Base-by-base conservation (phyloP, 2,329 filamentous ascomycete species). In the Cryphonectria nitschkei region DNA sequence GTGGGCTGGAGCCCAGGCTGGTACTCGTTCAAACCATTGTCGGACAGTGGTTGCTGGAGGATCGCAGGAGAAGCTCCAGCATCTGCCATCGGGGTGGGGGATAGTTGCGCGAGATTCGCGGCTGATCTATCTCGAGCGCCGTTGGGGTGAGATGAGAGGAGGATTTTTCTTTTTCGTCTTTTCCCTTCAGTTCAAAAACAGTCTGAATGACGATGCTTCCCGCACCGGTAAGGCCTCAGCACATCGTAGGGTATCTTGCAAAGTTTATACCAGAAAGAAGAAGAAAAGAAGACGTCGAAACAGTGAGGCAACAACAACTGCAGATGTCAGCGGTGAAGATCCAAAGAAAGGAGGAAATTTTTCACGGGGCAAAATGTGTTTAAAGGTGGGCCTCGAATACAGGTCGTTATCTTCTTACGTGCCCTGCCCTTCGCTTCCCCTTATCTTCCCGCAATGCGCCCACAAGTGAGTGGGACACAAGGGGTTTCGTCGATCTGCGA, bases 181-280 rank as follows among this genome's bases (percentile, higher is more conserved):
- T 50, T 50, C 7, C 6, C 22, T 50, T 50, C 6, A n/a, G 19
- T 22, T 19, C 14, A 37, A 43, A 52, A 29, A 65, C 63, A 14
- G 63, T 65, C 43, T 50, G 29, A 56, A 26, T 37, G 46, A 71
- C 66, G 69, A 73, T 73, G 71, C 69, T 71, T 73, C 71, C 69
- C 69, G 71, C 71, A 71, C 69, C 71, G 69, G 16, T 68, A 29
- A 68, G 54, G n/a, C 46, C 71, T 72, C 71, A 72, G 71, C 71
- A 72, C 71, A 72, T 72, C 63, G 62, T 72, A 71, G 58, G 41
- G 34, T 60, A n/a, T 58, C 13, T 37, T 60, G 37, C 19, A 50
- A 34, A 34, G n/a, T 54, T 22, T 50, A 67, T 52, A 43, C 22
- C 54, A 52, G 13, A 54, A 16, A 16, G 7, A 34, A n/a, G 34